Evolutionary conservation across 2,329 filamentous ascomycete genomes (phyloP).

Genomic region (Amauroascus verrucosus): DNA sequence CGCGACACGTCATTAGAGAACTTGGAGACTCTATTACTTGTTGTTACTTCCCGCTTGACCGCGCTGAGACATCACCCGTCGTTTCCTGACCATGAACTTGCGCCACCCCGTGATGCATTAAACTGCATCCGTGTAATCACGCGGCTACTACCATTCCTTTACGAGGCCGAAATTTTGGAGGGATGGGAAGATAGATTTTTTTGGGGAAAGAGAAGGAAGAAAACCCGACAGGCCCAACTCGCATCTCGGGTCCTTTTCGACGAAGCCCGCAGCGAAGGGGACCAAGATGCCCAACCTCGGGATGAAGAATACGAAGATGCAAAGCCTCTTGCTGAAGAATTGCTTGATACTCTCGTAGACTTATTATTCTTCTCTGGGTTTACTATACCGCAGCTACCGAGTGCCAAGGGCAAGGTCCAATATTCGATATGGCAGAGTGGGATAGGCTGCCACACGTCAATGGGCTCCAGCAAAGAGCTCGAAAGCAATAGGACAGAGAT

Average conservation of each 20-base stretch:
- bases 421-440: slow-evolving; percentile 98
- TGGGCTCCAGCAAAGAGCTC: slow-evolving; percentile 79
- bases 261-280: slow-evolving; percentile 49
- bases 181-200: slow-evolving; percentile 91
- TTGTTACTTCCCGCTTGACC: slow-evolving; percentile 71
- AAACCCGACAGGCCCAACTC: slow-evolving; percentile 55
- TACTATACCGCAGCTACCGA: slow-evolving; percentile 63
- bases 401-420: slow-evolving; percentile 67
- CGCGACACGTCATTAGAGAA: slow-evolving; percentile 78
- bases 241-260: slow-evolving; percentile 76
- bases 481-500: slow-evolving; percentile 91
- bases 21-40: slow-evolving; percentile 76
- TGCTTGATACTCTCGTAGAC: slow-evolving; percentile 82
- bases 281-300: slow-evolving; percentile 33
- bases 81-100: slow-evolving; percentile 76
- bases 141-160: slow-evolving; percentile 77
- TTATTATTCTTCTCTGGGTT: slow-evolving; percentile 86
- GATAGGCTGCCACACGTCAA: slow-evolving; percentile 83
- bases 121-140: slow-evolving; percentile 92
- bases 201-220: slow-evolving; percentile 66
- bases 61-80: slow-evolving; percentile 77
- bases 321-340: slow-evolving; percentile 81
- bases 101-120: slow-evolving; percentile 73
- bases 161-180: slow-evolving; percentile 74
- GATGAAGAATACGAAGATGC: slow-evolving; percentile 64